Evolutionary conservation across 2,329 filamentous ascomycete genomes (phyloP), one percentile per base, ranked within the genome.

Genomic region (Microcyclospora tardicrescens): DNA sequence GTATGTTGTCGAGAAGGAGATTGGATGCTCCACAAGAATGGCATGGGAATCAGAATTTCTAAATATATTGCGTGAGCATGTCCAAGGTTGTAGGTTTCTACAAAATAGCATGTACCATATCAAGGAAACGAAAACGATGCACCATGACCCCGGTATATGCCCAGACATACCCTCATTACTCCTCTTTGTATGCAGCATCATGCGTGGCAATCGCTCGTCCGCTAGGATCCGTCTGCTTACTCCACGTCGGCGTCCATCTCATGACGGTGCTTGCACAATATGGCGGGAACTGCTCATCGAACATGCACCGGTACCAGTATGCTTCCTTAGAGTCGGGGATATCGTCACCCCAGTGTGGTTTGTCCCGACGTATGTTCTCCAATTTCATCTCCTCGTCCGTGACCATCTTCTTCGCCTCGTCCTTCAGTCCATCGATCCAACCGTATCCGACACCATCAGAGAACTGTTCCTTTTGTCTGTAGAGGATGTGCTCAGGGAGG

Each of bases 401-500:
- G 40, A 98, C 81, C 41, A 91, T 77, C 48, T 79, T 62, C 66
- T 93, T 86, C 28, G 91, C 91, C 56, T 81, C 84, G 65, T 96
- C 91, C 73, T 95, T 96, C 55, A 98, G 77, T 6, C 80, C 83
- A 58, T 98, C 91, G 59, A 98, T 98, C 91, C 91, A 98, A 47
- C 91, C 87, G 68, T 98, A 98, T 41, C 91, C 91, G 41, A 98
- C 91, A 60, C 91, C 93, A 56, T 98, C 93, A 15, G 47, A 93
- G 71, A 98, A 98, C 68, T 98, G 91, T 70, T 98, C 91, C 77
- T 98, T 98, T 67, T 98, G 93, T 60, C 93, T 76, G 83, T 85
- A 98, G 40, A 98, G 78, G 53, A 98, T 98, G 61, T 87, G 78
- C 13, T 94, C 80, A 6, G 93, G 91, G n/a, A 98, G 77, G 68